Conservation (phyloP, 768 basidiomycete genomes). For the Coprinellus micaceus region DNA sequence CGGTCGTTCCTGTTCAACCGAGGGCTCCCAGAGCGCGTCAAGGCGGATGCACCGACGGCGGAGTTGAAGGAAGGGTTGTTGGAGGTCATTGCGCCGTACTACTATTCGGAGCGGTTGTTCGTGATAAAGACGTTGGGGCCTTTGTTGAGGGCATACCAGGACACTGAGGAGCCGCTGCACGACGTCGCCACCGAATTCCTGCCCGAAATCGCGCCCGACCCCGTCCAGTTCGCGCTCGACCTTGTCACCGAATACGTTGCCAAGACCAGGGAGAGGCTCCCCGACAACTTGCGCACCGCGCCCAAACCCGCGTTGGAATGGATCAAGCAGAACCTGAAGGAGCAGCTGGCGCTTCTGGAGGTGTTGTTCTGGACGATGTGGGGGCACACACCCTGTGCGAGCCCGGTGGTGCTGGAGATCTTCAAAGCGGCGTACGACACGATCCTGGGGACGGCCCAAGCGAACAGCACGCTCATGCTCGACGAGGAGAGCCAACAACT, state of each 20-base stretch:
- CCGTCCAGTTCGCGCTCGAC: conserved; percentile 54
- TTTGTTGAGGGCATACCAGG: conserved; percentile 64
- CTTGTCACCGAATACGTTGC: conserved; percentile 60
- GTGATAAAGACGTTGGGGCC: conserved; percentile 67
- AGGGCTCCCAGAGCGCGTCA: conserved; percentile 49
- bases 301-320: conserved; percentile 59
- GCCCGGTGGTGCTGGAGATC: conserved; percentile 57
- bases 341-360: conserved; percentile 80
- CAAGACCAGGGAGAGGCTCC: conserved; percentile 48
- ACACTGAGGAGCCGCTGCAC: conserved; percentile 51
- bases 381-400: conserved; percentile 65
- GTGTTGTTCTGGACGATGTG: conserved; percentile 89
- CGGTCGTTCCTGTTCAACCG: conserved; percentile 78
- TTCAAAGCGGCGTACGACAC: conserved; percentile 63
- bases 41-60: conserved; percentile 25
- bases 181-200: conserved; percentile 51
- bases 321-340: conserved; percentile 70
- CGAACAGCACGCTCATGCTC: conserved; percentile 59
- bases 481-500: conserved; percentile 72
- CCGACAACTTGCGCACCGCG: conserved; percentile 42
- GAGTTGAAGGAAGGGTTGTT: conserved; percentile 56
- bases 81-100: conserved; percentile 75
- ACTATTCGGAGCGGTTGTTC: conserved; percentile 74
- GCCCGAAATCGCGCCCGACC: conserved; percentile 60
- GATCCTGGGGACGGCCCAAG: conserved; percentile 61